Evolutionary conservation across 257 asterid species (phyloP), one percentile per base, ranked within the genome.

Genomic region (Petrea volubilis): DNA sequence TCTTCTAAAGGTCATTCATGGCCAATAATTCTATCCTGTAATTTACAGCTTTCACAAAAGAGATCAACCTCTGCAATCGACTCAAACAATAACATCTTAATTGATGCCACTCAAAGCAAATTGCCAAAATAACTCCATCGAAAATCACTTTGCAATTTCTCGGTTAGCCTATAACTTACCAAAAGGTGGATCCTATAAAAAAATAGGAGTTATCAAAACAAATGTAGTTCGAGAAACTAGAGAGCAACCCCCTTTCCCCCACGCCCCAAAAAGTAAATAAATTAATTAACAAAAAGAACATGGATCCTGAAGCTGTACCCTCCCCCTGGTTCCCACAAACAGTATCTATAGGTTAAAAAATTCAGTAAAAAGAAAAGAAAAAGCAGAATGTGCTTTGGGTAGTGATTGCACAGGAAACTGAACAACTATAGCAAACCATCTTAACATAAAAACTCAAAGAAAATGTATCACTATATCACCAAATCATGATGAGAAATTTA

Each of bases 401-500:
- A 38, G 25, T 33, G 31, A 58, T 33, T 18, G 55, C 57, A 38
- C 51, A 11, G 28, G 18, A 40, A 33, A 71, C 7, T 6, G 31
- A 46, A 49, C 33, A 68, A 24, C 24, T n/a, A 31, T 29, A 50
- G 21, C 25, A 52, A 47, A 38, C 3, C 56, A 64, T 52, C 6
- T 21, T 5, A 29, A 55, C 31, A 7, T 15, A n/a, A 56, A 64
- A 3, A 29, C 24, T 3, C 46, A 18, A 13, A 18, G 7, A 51
- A 51, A 63, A 58, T 20, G 5, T 12, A 33, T n/a, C n/a, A n/a
- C n/a, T n/a, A n/a, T n/a, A 49, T 60, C 41, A 56, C n/a, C 18
- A 72, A 50, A 14, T 47, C 9, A 43, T 23, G 31, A 55, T 12
- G 33, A 65, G 59, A 29, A 60, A 53, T n/a, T 51, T 41, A 83